Percentiles rank a stretch among this genome's conserved stretches.
Evolutionary conservation across 345 rosid species (phyloP).

Genomic region (Dipteronia dyeriana): DNA sequence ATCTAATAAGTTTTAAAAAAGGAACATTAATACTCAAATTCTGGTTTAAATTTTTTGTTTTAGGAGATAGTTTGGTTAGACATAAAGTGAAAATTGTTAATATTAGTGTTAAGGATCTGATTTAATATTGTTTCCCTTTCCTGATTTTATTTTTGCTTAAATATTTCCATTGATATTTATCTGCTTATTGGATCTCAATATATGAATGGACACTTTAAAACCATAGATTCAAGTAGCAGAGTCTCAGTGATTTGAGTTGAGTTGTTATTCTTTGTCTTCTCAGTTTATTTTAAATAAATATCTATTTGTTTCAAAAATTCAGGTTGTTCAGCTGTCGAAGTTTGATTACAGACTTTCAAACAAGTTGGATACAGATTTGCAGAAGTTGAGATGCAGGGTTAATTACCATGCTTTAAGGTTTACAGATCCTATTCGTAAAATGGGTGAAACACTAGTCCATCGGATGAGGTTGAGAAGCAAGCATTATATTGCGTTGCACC

Average conservation of each 20-base stretch:
- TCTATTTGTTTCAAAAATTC: slow-evolving; percentile 14
- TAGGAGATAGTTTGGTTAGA: background rate
- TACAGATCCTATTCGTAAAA: slow-evolving; percentile 69
- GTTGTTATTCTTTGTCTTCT: background rate
- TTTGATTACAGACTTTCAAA: slow-evolving; percentile 96
- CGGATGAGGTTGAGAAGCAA: slow-evolving; percentile 80
- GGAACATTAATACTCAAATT: background rate
- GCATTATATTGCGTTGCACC: slow-evolving; percentile 88
- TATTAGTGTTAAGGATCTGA: background rate
- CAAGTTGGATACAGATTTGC: slow-evolving; percentile 77
- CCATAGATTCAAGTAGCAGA: background rate
- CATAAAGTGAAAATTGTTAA: background rate
- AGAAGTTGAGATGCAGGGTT: slow-evolving; percentile 94
- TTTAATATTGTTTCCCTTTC: background rate
- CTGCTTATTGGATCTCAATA: background rate
- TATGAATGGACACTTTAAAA: background rate
- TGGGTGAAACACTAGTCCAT: slow-evolving; percentile 72
- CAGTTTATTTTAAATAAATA: background rate
- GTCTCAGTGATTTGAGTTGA: background rate
- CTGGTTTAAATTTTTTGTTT: background rate
- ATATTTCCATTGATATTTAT: background rate
- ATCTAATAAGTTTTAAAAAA: background rate
- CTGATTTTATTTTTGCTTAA: background rate
- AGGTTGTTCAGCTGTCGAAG: slow-evolving; percentile 86
- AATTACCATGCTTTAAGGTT: slow-evolving; percentile 91